phyloP scores from a whole-genome alignment of 2,329 filamentous ascomycete genomes.

The Grosmannia serpens region DNA sequence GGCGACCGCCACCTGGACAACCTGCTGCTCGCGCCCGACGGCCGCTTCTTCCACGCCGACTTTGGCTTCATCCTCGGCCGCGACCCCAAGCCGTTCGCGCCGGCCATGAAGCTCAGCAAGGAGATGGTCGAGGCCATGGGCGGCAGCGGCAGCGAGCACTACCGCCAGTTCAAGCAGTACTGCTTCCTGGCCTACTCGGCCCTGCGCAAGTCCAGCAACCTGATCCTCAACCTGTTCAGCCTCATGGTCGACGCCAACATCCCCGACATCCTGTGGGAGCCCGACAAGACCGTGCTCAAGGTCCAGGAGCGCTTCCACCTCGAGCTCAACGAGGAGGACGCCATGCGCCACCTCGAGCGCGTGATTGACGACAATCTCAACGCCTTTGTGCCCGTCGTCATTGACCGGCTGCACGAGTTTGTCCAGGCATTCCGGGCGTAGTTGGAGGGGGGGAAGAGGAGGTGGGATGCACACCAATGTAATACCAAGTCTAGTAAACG shows the following conservation, averaged over 20 bases:
- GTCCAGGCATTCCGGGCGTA: constrained; percentile 81
- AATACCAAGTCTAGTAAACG: neutral
- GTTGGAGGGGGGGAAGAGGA: too few species aligned
- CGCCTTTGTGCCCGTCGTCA: constrained; percentile 83
- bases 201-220: constrained; percentile 74
- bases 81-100: constrained; percentile 94
- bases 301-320: constrained; percentile 91
- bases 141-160: constrained; percentile 67
- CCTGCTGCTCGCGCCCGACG: constrained; percentile 77
- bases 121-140: constrained; percentile 99
- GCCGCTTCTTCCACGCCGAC: constrained; percentile 95
- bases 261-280: constrained; percentile 83
- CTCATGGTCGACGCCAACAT: constrained; percentile 98
- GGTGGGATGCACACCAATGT: neutral
- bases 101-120: constrained; percentile 90
- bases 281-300: constrained; percentile 88
- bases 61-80: constrained; percentile 97
- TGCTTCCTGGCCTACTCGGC: constrained; percentile 92
- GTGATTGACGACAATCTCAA: constrained; percentile 86
- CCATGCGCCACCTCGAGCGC: constrained; percentile 74
- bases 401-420: constrained; percentile 88
- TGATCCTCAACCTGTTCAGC: constrained; percentile 91
- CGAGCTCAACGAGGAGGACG: constrained; percentile 85
- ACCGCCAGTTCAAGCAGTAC: constrained; percentile 84
- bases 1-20: constrained; percentile 95